Evolutionary conservation across 1,139 yeast genomes (phyloP).

Genomic region (Suhomyces atakaporum): DNA sequence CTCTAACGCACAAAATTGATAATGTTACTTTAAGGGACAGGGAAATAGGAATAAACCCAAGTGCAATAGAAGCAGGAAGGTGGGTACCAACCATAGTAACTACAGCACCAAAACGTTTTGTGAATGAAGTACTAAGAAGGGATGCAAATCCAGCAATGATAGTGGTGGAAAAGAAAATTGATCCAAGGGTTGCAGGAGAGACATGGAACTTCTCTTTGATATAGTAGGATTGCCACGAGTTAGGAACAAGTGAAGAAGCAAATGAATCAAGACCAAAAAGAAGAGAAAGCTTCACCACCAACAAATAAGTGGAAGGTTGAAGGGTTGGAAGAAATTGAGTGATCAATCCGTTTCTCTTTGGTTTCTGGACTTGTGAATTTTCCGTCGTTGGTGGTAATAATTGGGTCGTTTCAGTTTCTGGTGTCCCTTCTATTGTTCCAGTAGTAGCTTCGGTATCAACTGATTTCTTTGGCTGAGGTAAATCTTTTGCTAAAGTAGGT

Average conservation of each 20-base stretch:
- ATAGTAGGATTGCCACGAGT: conserved; percentile 48
- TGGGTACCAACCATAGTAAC: conserved; percentile 49
- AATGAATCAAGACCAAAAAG: conserved; percentile 46
- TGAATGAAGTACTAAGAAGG: conserved; percentile 42
- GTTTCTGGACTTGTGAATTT: too few relatives aligned
- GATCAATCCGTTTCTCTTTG: conserved; percentile 8
- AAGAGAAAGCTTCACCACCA: conserved; percentile 36
- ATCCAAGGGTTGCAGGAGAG: conserved; percentile 37
- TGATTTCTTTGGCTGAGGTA: not conserved
- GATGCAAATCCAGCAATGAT: conserved; percentile 44
- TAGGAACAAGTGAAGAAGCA: conserved; percentile 46
- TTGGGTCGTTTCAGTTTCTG: conserved; percentile 6
- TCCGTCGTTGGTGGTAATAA: conserved; percentile 5
- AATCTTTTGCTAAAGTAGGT: not conserved
- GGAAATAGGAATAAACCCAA: conserved; percentile 41
- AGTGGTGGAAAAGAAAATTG: conserved; percentile 42
- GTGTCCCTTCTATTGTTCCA: conserved; percentile 3
- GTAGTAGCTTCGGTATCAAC: not conserved
- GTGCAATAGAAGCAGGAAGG: conserved; percentile 43
- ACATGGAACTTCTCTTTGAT: conserved; percentile 38
- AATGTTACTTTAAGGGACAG: conserved; percentile 30
- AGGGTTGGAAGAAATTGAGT: conserved; percentile 24
- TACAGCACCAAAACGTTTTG: conserved; percentile 47
- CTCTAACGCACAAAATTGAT: conserved; percentile 33
- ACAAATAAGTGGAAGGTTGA: conserved; percentile 17